phyloP scores from a whole-genome alignment of 768 basidiomycete species.

The Suillus sp. region DNA sequence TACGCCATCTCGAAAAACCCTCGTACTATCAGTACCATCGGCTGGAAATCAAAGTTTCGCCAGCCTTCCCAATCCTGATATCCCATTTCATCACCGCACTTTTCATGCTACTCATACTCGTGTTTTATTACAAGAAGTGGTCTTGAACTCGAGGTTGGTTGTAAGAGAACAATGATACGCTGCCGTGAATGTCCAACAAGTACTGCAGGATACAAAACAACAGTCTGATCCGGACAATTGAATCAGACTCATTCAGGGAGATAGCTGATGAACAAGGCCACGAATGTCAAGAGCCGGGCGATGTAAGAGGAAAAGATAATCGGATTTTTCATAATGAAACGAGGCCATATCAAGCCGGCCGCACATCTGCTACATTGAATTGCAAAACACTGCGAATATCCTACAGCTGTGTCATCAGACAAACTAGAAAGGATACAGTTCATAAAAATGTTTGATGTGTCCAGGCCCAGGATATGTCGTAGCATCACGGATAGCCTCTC shows the following conservation, averaged over 20 bases:
- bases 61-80: background rate
- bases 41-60: no score
- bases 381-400: no score
- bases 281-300: background rate
- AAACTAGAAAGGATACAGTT: background rate
- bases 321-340: no score
- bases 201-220: background rate
- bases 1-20: no score
- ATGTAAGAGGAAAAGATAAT: background rate
- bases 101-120: background rate
- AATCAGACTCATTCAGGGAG: background rate
- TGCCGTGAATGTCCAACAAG: background rate
- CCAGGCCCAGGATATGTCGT: no score
- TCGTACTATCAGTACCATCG: no score
- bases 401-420: no score
- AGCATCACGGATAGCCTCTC: no score
- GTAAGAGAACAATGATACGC: background rate
- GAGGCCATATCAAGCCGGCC: no score
- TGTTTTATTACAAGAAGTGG: background rate
- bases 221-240: background rate
- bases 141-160: background rate
- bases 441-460: no score
- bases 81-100: no score
- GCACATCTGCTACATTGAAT: no score
- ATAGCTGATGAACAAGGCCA: background rate